A percentile compares a stretch with the other conserved stretches of the same genome.
phyloP scores from a whole-genome alignment of 805 yeast genomes.

The fission yeast (Schizosaccharomyces pombe) region DNA sequence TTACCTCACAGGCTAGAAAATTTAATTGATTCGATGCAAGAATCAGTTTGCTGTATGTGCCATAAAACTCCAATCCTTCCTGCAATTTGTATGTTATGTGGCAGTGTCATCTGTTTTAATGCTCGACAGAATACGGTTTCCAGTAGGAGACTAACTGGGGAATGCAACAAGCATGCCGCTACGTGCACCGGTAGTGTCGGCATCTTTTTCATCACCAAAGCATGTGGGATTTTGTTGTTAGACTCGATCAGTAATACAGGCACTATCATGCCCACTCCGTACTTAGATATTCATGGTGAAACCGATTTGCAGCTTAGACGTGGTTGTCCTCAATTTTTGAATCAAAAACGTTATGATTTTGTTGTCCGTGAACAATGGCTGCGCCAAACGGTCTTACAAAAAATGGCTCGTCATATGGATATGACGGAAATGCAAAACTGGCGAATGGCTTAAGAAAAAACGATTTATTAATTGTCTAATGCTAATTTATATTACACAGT shows the following conservation, averaged over 20 bases:
- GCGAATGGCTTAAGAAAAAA: background rate
- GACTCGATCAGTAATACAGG: conserved; percentile 48
- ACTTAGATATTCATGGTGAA: conserved; percentile 69
- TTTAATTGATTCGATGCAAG: conserved; percentile 33
- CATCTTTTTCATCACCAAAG: conserved; percentile 47
- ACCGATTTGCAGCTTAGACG: conserved; percentile 47
- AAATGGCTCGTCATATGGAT: background rate
- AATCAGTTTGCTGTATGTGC: conserved; percentile 17
- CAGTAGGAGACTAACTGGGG: conserved; percentile 34
- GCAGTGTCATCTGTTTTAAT: conserved; percentile 43
- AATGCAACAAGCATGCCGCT: conserved; percentile 51
- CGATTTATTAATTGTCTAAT: background rate
- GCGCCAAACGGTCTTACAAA: background rate
- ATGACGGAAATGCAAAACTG: background rate
- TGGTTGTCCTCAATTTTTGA: conserved; percentile 48
- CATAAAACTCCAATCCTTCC: conserved; percentile 30
- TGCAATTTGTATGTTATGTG: conserved; percentile 72
- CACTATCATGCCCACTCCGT: conserved; percentile 64
- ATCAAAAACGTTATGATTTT: conserved; percentile 36
- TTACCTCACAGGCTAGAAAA: conserved; percentile 48
- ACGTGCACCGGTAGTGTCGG: conserved; percentile 38
- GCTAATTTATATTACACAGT: no score
- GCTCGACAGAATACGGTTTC: conserved; percentile 16
- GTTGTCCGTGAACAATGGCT: conserved; percentile 45
- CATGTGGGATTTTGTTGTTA: conserved; percentile 37